These are phyloP conservation scores for Collybiopsis confluens DNA, from an alignment of 768 basidiomycete species.

Conservation along the genomic window DNA sequence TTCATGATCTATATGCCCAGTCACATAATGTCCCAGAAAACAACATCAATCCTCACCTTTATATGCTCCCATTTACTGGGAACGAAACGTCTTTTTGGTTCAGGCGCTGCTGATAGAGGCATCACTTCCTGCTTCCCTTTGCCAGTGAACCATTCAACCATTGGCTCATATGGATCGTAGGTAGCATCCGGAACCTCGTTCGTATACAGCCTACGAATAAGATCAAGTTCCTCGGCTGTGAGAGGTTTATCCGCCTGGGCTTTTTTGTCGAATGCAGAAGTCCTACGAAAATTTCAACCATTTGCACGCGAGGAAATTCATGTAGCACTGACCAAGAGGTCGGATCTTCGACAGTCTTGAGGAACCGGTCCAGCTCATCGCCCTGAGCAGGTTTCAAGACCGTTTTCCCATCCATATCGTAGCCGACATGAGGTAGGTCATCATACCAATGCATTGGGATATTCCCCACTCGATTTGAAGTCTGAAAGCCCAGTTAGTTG, in stretches of 20 bases:
- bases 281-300: constrained; percentile 47
- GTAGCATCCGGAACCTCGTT: constrained; percentile 87
- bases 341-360: constrained; percentile 90
- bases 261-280: constrained; percentile 87
- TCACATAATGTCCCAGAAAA: not conserved
- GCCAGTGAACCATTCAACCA: constrained; percentile 94
- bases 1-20: constrained; percentile 82
- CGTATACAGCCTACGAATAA: constrained; percentile 86
- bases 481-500: constrained; percentile 39
- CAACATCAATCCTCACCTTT: constrained; percentile 59
- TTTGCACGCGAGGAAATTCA: not conserved
- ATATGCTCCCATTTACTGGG: constrained; percentile 99
- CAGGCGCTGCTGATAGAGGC: constrained; percentile 87
- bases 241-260: constrained; percentile 82
- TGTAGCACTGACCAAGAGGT: constrained; percentile 66
- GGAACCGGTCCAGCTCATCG: constrained; percentile 96
- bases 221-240: constrained; percentile 87
- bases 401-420: constrained; percentile 91
- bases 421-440: constrained; percentile 98
- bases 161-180: constrained; percentile 93
- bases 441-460: constrained; percentile 99
- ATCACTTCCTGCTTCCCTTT: constrained; percentile 92
- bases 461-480: constrained; percentile 92
- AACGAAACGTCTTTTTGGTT: constrained; percentile 95
- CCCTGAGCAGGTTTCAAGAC: constrained; percentile 91